Evolutionary conservation across 2,329 filamentous ascomycete genomes (phyloP).

Genomic region (Allantophomopsis lycopodina): DNA sequence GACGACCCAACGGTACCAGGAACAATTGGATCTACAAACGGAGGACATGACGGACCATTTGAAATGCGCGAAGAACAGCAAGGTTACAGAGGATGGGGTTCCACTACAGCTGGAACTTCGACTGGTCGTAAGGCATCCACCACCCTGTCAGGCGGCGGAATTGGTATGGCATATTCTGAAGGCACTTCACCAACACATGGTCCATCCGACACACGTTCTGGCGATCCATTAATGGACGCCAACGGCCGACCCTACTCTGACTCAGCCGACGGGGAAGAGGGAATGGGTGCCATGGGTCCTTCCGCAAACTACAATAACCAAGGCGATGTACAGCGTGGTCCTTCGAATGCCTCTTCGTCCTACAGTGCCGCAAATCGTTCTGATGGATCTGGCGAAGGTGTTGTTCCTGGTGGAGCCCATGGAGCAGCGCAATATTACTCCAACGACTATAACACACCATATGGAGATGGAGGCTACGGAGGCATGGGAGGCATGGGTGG

Average conservation of each 20-base stretch:
- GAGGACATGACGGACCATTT: conserved; percentile 36
- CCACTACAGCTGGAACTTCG: conserved; percentile 54
- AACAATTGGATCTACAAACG: conserved; percentile 24
- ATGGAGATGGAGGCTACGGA: conserved; percentile 28
- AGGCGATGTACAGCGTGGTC: conserved; percentile 68
- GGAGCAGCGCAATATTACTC: conserved; percentile 30
- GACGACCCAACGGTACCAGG: conserved; percentile 68
- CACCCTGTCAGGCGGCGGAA: conserved; percentile 63
- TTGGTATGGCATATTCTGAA: conserved; percentile 59
- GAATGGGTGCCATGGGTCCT: conserved; percentile 71
- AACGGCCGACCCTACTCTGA: conserved; percentile 27
- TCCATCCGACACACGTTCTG: conserved; percentile 56
- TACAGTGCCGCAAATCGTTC: conserved; percentile 78
- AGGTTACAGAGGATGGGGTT: conserved; percentile 93
- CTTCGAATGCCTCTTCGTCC: conserved; percentile 90
- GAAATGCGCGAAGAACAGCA: conserved; percentile 68
- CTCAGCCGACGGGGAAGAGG: conserved; percentile 49
- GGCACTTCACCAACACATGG: conserved; percentile 53
- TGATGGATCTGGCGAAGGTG: conserved; percentile 44
- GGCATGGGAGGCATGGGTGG: conserved; percentile 15
- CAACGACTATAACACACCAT: conserved; percentile 47
- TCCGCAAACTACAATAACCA: conserved; percentile 38
- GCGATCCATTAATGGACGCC: conserved; percentile 47
- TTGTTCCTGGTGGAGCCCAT: conserved; percentile 26
- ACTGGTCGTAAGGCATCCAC: conserved; percentile 78